Percentiles rank a stretch among this genome's conserved stretches.
Evolutionary conservation across 192 early-diverging fungal species (phyloP).

Genomic region (Coemansia guatemalensis): DNA sequence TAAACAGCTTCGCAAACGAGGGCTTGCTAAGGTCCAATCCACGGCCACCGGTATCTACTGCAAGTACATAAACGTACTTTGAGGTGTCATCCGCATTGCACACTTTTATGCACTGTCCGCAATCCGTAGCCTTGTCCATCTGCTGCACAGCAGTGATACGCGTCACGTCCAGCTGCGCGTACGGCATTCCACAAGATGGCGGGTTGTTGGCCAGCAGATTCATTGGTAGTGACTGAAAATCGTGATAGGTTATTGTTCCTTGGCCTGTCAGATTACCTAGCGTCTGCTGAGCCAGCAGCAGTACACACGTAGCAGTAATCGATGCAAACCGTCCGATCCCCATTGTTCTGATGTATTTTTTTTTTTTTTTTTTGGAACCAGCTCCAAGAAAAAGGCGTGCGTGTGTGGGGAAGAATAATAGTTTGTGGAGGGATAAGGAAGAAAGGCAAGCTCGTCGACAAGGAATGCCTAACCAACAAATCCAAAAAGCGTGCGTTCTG

Average conservation of each 20-base stretch:
- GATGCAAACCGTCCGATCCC: no score
- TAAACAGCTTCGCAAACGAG: slow-evolving; percentile 52
- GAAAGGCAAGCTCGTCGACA: not conserved
- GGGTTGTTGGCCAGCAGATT: slow-evolving; percentile 50
- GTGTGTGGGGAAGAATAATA: not conserved
- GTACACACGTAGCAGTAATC: not conserved
- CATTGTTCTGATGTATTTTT: no score
- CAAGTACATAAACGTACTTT: slow-evolving; percentile 55
- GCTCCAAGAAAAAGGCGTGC: no score
- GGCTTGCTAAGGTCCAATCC: slow-evolving; percentile 57
- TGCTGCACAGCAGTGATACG: slow-evolving; percentile 58
- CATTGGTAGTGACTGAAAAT: slow-evolving; percentile 48
- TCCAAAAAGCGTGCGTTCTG: no score
- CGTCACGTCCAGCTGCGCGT: slow-evolving; percentile 51
- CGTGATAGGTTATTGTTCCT: slow-evolving; percentile 49
- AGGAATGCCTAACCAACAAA: no score
- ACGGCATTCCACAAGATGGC: slow-evolving; percentile 61
- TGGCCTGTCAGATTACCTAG: slow-evolving; percentile 32
- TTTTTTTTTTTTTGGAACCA: no score
- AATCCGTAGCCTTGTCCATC: slow-evolving; percentile 47
- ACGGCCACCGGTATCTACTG: slow-evolving; percentile 57
- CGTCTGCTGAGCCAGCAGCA: not conserved
- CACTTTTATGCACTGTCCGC: slow-evolving; percentile 57
- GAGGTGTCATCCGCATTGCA: slow-evolving; percentile 38
- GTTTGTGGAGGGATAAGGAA: slow-evolving; percentile 2